Evolutionary conservation across 2,329 filamentous ascomycete species (phyloP).

Genomic region (Phialophora verrucosa): DNA sequence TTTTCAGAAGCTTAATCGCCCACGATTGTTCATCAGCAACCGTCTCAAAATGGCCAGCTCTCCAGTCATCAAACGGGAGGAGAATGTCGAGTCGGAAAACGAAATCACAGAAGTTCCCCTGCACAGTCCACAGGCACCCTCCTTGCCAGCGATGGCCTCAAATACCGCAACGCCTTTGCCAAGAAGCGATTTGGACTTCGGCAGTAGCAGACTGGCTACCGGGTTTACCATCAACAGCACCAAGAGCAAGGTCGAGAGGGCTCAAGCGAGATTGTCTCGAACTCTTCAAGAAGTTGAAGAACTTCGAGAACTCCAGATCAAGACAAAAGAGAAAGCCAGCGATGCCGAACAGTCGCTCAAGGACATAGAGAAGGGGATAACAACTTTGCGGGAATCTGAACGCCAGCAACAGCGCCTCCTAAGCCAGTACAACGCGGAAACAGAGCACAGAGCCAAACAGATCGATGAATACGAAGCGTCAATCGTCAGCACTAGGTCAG

Average conservation of each 20-base stretch:
- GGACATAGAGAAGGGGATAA: background rate
- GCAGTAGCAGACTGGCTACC: background rate
- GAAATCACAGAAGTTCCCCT: background rate
- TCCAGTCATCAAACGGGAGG: background rate
- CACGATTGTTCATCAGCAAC: background rate
- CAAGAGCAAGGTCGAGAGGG: background rate
- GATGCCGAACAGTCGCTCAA: background rate
- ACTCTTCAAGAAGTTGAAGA: background rate
- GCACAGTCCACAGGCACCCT: background rate
- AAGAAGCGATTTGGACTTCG: background rate
- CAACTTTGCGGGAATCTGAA: background rate
- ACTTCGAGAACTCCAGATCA: background rate
- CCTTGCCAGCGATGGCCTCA: background rate
- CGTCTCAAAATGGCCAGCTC: background rate
- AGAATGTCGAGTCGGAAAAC: background rate
- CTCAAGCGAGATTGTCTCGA: background rate
- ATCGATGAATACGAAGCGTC: background rate
- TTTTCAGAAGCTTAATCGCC: background rate
- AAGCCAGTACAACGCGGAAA: background rate
- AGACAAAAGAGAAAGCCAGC: background rate
- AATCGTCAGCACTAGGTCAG: background rate
- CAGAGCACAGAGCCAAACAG: background rate
- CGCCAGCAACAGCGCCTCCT: background rate
- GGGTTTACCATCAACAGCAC: background rate
- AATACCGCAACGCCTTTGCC: background rate